Evolutionary conservation across 2,329 filamentous ascomycete species (phyloP).

Genomic region (Diaporthe caulivora): DNA sequence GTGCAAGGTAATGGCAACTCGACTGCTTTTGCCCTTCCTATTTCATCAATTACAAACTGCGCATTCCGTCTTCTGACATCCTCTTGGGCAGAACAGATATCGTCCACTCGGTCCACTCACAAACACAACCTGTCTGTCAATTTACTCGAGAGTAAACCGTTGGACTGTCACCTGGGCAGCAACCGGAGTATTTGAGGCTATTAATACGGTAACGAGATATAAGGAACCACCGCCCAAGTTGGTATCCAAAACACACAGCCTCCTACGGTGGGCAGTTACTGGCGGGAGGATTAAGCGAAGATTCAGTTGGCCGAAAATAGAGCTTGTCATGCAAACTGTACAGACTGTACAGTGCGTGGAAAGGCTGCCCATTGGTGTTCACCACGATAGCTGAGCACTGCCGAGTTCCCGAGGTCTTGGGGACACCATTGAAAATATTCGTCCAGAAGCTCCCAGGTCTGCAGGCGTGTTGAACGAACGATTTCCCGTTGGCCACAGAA

Average conservation of each 20-base stretch:
- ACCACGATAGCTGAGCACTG: background rate
- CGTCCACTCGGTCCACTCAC: background rate
- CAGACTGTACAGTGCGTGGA: background rate
- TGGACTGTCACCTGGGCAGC: background rate
- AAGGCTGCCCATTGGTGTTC: background rate
- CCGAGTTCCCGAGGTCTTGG: too few species aligned
- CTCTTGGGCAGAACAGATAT: background rate
- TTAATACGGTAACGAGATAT: slow-evolving; percentile 4
- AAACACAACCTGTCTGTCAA: background rate
- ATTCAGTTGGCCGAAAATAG: background rate
- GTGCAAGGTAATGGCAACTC: background rate
- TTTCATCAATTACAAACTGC: too few species aligned
- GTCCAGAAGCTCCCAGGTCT: too few species aligned
- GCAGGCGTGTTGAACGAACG: background rate
- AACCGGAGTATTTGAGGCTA: background rate
- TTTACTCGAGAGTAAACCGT: background rate
- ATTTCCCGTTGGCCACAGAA: background rate
- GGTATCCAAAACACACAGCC: slow-evolving; percentile 25
- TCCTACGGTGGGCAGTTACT: background rate
- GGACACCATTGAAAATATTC: background rate
- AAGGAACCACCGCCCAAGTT: background rate
- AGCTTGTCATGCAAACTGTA: background rate
- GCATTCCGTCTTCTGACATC: background rate
- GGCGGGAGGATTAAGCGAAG: background rate
- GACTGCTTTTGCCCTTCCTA: background rate